A percentile compares a stretch with the other conserved stretches of the same genome.
Evolutionary conservation across 352 stramenopile genomes (phyloP).

Genomic region (Globisporangium polare): DNA sequence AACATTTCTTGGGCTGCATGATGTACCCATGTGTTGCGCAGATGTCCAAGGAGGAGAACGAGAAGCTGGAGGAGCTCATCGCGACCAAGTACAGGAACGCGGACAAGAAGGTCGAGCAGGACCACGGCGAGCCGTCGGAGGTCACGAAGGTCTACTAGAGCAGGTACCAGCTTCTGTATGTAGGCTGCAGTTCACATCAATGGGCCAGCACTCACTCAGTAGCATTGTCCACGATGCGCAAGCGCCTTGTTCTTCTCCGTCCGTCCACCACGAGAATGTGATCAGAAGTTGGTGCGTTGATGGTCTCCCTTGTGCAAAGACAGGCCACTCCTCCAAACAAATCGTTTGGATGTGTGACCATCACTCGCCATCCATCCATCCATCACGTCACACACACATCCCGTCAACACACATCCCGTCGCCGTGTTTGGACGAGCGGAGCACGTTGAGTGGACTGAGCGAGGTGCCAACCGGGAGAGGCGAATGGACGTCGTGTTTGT

Average conservation of each 20-base stretch:
- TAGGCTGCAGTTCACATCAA: neutral
- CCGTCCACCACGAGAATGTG: neutral
- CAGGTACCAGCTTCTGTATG: neutral
- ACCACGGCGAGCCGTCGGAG: slow-evolving; percentile 35
- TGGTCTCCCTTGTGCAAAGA: neutral
- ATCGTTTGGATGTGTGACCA: neutral
- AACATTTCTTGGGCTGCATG: neutral
- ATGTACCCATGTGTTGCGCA: slow-evolving; percentile 16
- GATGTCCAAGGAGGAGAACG: slow-evolving; percentile 78
- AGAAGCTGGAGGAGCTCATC: slow-evolving; percentile 67
- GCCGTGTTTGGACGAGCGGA: neutral
- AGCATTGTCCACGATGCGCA: no score
- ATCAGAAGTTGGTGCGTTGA: neutral
- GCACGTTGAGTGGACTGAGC: neutral
- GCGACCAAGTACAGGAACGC: slow-evolving; percentile 44
- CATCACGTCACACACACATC: neutral
- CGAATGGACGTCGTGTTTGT: neutral
- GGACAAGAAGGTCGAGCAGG: slow-evolving; percentile 22
- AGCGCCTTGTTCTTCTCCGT: neutral
- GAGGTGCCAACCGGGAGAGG: neutral
- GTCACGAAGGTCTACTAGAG: slow-evolving; percentile 81
- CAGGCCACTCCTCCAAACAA: neutral
- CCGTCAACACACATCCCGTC: neutral
- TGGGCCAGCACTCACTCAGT: neutral
- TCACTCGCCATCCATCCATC: neutral